phyloP scores from a whole-genome alignment of 164 flowering plant genomes.

The Saururus chinensis region DNA sequence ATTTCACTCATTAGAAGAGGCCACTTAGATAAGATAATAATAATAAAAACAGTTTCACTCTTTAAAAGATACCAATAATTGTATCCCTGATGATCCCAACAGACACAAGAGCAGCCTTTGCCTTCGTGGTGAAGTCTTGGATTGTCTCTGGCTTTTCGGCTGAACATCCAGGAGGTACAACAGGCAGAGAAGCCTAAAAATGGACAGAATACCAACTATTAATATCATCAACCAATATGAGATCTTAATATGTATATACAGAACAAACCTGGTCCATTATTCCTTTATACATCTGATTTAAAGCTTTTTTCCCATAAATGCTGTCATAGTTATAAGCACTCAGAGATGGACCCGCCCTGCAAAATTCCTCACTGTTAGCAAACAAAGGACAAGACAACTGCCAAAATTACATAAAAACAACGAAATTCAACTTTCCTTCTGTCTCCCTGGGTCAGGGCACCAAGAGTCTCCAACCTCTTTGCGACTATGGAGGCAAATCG shows the following conservation, averaged over 20 bases:
- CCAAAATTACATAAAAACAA: background rate
- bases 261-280: constrained; percentile 77
- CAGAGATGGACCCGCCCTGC: constrained; percentile 91
- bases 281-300: constrained; percentile 76
- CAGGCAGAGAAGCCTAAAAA: constrained; percentile 70
- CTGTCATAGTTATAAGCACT: constrained; percentile 97
- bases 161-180: constrained; percentile 88
- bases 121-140: constrained; percentile 57
- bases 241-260: background rate
- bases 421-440: constrained; percentile 42
- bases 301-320: constrained; percentile 75
- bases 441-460: constrained; percentile 96
- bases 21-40: background rate
- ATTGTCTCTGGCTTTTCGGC: constrained; percentile 66
- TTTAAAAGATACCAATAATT: constrained; percentile 36
- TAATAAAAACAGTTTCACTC: constrained; percentile 1
- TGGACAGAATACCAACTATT: background rate
- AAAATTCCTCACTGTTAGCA: constrained; percentile 14
- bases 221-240: background rate
- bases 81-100: constrained; percentile 92
- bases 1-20: too few species aligned
- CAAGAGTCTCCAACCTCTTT: constrained; percentile 90
- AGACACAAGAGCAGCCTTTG: constrained; percentile 86
- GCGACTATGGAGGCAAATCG: constrained; percentile 99
- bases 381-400: background rate